Percentiles rank a stretch among this genome's conserved stretches.
Conservation (phyloP, 306 rosid genomes). For the Castanopsis chinensis region DNA sequence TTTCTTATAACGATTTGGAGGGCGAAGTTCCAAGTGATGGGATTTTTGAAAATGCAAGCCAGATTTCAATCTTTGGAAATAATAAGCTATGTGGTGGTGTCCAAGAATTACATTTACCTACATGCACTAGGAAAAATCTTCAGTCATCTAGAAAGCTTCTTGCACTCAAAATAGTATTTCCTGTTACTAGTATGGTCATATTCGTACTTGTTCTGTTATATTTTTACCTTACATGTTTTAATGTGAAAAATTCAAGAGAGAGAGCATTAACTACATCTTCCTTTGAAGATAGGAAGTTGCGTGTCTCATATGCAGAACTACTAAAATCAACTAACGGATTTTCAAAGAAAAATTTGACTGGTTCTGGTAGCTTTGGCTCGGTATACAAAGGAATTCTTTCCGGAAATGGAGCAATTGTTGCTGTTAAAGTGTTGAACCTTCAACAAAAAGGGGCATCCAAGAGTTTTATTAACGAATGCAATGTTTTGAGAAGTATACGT, state of each 20-base stretch:
- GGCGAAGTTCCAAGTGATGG: conserved; percentile 36
- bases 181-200: conserved; percentile 16
- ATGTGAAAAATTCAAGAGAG: conserved; percentile 10
- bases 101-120: conserved; percentile 26
- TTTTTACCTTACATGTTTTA: not conserved
- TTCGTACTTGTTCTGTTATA: conserved; percentile 14
- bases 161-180: conserved; percentile 21
- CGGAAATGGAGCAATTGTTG: conserved; percentile 18
- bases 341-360: conserved; percentile 31
- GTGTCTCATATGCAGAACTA: conserved; percentile 34
- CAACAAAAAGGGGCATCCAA: not conserved
- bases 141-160: not conserved
- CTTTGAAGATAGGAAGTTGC: not conserved
- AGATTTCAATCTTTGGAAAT: conserved; percentile 30
- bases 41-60: conserved; percentile 28
- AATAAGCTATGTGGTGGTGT: conserved; percentile 37
- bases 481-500: conserved; percentile 27
- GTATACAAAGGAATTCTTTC: conserved; percentile 39
- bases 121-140: conserved; percentile 16
- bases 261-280: not conserved
- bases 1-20: conserved; percentile 37
- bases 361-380: conserved; percentile 39
- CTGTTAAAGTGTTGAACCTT: conserved; percentile 32
- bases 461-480: not conserved
- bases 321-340: conserved; percentile 31